Evolutionary conservation across 164 flowering plant genomes (phyloP).

Genomic region (Cinnamomum chago): DNA sequence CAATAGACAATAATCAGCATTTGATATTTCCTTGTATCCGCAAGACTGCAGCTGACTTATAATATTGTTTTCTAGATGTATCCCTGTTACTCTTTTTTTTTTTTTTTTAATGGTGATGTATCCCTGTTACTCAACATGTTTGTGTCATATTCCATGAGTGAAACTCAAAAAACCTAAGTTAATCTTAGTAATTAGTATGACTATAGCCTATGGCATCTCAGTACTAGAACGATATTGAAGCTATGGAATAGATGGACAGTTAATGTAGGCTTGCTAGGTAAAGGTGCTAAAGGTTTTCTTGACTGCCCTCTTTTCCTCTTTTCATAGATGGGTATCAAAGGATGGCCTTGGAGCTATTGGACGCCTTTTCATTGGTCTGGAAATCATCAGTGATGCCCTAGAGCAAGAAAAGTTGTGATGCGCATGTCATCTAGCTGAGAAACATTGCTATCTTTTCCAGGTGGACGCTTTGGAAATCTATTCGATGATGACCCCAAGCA

Average conservation of each 20-base stretch:
- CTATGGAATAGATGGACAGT: neutral
- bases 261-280: neutral
- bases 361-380: constrained; percentile 83
- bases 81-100: neutral
- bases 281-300: neutral
- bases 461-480: constrained; percentile 87
- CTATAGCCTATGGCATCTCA: no score
- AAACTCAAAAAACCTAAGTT: neutral
- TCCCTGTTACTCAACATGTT: neutral
- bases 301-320: constrained; percentile 2
- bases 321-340: constrained; percentile 93
- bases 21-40: no score
- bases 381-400: constrained; percentile 14
- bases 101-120: neutral
- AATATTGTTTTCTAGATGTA: neutral
- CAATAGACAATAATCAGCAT: no score
- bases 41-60: no score
- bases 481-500: constrained; percentile 96
- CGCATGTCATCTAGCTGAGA: constrained; percentile 20
- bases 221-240: neutral
- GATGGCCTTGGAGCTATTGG: constrained; percentile 98
- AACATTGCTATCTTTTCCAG: constrained; percentile 39
- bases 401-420: constrained; percentile 10
- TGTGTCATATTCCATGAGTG: neutral
- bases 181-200: neutral